These are phyloP conservation scores for Cardamine occulta DNA, from an alignment of 345 rosid genomes.

Conservation along the genomic window DNA sequence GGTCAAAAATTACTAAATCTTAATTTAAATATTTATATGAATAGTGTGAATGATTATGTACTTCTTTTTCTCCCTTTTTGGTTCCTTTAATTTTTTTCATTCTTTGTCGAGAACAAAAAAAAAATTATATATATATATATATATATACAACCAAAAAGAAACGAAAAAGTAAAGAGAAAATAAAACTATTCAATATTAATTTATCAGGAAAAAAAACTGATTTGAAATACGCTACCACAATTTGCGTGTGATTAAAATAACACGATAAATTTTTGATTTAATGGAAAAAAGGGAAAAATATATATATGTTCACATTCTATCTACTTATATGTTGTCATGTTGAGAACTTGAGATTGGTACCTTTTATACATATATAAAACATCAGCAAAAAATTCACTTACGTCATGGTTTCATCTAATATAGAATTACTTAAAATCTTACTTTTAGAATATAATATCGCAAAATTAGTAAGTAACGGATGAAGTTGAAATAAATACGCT, in stretches of 20 bases:
- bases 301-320: background rate
- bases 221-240: background rate
- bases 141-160: background rate
- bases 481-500: conserved; percentile 19
- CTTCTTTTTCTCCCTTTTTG: conserved; percentile 11
- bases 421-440: background rate
- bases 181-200: background rate
- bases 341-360: background rate
- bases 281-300: background rate
- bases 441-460: background rate
- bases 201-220: background rate
- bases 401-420: background rate
- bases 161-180: conserved; percentile 10
- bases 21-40: background rate
- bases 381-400: background rate
- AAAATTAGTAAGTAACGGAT: conserved; percentile 10
- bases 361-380: background rate
- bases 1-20: conserved; percentile 35
- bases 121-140: background rate
- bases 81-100: conserved; percentile 9
- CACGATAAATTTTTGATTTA: background rate
- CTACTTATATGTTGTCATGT: background rate
- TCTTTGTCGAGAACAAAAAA: background rate
- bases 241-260: background rate
- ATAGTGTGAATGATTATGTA: conserved; percentile 24